These are phyloP conservation scores for Solidago caesia DNA, from an alignment of 129 eudicot genomes.

Conservation along the genomic window DNA sequence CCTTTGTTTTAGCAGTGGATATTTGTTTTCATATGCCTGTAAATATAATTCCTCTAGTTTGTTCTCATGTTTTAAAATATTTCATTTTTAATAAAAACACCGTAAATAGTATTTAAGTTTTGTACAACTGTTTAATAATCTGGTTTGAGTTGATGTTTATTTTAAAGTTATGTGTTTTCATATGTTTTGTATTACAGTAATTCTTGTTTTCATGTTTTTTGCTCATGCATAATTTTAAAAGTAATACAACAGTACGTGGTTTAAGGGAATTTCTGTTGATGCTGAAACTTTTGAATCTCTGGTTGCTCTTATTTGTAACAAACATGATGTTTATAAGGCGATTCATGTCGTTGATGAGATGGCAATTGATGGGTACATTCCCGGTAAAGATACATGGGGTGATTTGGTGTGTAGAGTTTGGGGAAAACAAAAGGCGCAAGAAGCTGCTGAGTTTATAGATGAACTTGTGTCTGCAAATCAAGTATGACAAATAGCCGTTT, in stretches of 20 bases:
- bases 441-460: constrained; percentile 43
- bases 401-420: constrained; percentile 49
- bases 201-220: too few relatives aligned
- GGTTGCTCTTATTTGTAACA: constrained; percentile 45
- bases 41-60: too few relatives aligned
- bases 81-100: too few relatives aligned
- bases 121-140: too few relatives aligned
- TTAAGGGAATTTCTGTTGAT: constrained; percentile 69
- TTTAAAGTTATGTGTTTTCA: too few relatives aligned
- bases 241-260: constrained; percentile 55
- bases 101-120: too few relatives aligned
- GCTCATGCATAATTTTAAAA: constrained; percentile 50
- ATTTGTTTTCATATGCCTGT: too few relatives aligned
- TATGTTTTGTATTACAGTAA: too few relatives aligned
- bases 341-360: constrained; percentile 60
- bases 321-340: constrained; percentile 58
- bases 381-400: constrained; percentile 59
- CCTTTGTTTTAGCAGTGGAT: too few relatives aligned
- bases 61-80: too few relatives aligned
- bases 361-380: constrained; percentile 71
- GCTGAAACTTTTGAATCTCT: constrained; percentile 48
- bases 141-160: too few relatives aligned
- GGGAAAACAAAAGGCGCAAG: constrained; percentile 48
- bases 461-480: constrained; percentile 27
- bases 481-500: background rate